phyloP scores from a whole-genome alignment of 306 rosid genomes.

The Bauhinia variegata region DNA sequence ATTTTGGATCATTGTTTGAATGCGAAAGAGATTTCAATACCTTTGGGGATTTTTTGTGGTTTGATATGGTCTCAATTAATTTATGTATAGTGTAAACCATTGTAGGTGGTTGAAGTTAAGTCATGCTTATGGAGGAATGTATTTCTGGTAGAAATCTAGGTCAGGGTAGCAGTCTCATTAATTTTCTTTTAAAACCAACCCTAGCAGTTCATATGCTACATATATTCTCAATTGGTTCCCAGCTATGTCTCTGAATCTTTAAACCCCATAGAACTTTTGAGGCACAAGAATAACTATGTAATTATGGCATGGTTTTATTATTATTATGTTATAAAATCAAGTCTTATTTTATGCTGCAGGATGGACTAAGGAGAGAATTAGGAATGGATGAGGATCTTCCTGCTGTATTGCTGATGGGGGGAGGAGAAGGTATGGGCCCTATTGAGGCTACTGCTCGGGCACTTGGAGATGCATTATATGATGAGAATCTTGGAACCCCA shows the following conservation, averaged over 20 bases:
- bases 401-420: slow-evolving; percentile 93
- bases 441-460: slow-evolving; percentile 97
- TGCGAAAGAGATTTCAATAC: no score
- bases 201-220: no score
- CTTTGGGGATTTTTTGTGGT: no score
- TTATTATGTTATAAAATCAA: slow-evolving; percentile 5
- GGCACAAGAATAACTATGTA: not conserved
- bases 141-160: no score
- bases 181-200: not conserved
- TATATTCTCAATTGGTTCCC: no score
- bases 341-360: slow-evolving; percentile 44
- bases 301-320: not conserved
- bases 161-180: no score
- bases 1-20: no score
- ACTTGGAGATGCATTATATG: slow-evolving; percentile 69
- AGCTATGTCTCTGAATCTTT: not conserved
- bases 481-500: slow-evolving; percentile 70
- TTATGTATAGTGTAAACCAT: no score
- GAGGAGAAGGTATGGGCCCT: slow-evolving; percentile 99
- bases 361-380: slow-evolving; percentile 69
- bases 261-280: not conserved
- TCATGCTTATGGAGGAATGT: no score
- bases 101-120: no score
- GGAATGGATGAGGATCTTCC: slow-evolving; percentile 98
- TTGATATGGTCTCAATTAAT: no score